phyloP scores from a whole-genome alignment of 78 protist genomes.

The Dictyostelium brefeldianum region DNA sequence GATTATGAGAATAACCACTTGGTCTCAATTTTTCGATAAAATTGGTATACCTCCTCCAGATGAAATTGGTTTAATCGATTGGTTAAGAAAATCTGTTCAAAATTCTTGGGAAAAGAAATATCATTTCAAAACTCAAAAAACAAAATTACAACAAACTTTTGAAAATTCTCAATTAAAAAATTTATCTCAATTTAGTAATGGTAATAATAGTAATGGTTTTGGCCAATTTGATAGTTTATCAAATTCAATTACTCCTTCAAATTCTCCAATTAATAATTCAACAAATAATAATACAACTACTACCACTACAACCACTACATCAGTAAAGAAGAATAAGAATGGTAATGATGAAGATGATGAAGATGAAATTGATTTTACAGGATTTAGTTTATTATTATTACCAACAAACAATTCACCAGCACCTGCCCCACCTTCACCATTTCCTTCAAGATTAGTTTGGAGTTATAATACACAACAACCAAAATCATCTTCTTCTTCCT shows the following conservation, averaged over 20 bases:
- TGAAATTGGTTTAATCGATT: slow-evolving; percentile 29
- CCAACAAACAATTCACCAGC: neutral
- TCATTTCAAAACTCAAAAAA: slow-evolving; percentile 6
- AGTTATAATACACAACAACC: slow-evolving; percentile 2
- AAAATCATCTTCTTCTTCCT: neutral
- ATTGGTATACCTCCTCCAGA: slow-evolving; percentile 29
- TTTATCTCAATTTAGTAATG: too few species aligned
- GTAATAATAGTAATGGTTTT: neutral
- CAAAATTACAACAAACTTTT: neutral
- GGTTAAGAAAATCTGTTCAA: slow-evolving; percentile 73
- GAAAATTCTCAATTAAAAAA: neutral
- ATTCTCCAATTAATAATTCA: neutral
- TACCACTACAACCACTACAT: neutral
- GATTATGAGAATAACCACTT: slow-evolving; percentile 71
- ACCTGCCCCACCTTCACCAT: neutral
- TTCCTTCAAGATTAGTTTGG: slow-evolving; percentile 18
- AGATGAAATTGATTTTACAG: slow-evolving; percentile 4
- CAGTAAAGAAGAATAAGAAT: neutral
- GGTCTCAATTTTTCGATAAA: slow-evolving; percentile 73
- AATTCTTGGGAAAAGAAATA: slow-evolving; percentile 51
- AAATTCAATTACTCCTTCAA: slow-evolving; percentile 3
- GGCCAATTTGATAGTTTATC: neutral
- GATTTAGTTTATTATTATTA: neutral
- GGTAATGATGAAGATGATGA: neutral
- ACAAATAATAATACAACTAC: neutral